phyloP scores from a whole-genome alignment of 768 basidiomycete genomes.

The Amanita molliuscula region DNA sequence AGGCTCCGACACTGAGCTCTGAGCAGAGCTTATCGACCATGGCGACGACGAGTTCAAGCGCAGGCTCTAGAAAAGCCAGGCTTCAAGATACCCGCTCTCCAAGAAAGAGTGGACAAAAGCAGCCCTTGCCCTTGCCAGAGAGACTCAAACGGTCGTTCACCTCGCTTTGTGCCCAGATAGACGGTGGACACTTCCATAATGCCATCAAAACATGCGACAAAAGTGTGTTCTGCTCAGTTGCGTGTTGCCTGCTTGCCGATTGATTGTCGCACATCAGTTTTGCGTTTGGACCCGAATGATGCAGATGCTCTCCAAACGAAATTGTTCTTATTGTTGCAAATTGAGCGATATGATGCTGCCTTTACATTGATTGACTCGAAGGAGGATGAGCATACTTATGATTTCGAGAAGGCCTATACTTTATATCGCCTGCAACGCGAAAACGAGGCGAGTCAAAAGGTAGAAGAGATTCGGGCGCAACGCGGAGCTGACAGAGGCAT shows the following conservation, averaged over 20 bases:
- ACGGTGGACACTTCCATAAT: conserved; percentile 78
- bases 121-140: conserved; percentile 23
- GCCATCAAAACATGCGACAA: conserved; percentile 90
- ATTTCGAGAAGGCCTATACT: conserved; percentile 73
- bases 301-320: conserved; percentile 73
- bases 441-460: conserved; percentile 46
- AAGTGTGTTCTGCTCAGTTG: conserved; percentile 39
- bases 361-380: conserved; percentile 42
- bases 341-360: conserved; percentile 69
- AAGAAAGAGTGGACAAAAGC: conserved; percentile 19
- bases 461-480: conserved; percentile 37
- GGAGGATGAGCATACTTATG: conserved; percentile 18
- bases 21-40: conserved; percentile 8
- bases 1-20: not conserved
- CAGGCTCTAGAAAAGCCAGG: conserved; percentile 5
- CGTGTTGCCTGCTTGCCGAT: not conserved
- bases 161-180: conserved; percentile 79
- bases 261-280: conserved; percentile 34
- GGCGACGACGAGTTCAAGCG: conserved; percentile 12
- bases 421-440: conserved; percentile 79
- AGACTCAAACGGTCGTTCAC: conserved; percentile 54
- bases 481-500: conserved; percentile 48
- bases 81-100: conserved; percentile 11
- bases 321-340: conserved; percentile 80
- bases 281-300: conserved; percentile 56